Evolutionary conservation across 345 rosid genomes (phyloP).

Genomic region (Durio zibethinus): DNA sequence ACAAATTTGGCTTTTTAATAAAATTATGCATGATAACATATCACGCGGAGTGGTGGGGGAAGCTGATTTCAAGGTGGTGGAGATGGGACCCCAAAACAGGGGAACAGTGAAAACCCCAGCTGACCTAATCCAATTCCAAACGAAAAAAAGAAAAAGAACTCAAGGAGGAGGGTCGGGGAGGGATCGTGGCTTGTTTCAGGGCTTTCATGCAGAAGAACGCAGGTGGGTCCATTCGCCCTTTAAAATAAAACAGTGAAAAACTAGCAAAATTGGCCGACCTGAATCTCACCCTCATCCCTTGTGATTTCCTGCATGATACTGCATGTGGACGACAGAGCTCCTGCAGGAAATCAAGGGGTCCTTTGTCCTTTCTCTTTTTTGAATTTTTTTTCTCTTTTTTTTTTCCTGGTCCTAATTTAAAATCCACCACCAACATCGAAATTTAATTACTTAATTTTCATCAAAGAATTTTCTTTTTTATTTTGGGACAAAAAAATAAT

Average conservation of each 20-base stretch:
- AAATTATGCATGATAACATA: background rate
- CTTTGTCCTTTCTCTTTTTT: background rate
- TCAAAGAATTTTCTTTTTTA: background rate
- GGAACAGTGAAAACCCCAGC: background rate
- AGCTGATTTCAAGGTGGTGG: background rate
- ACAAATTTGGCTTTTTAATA: no score
- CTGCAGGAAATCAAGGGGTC: background rate
- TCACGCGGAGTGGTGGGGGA: background rate
- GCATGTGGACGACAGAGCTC: slow-evolving; percentile 24
- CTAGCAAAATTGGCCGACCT: slow-evolving; percentile 14
- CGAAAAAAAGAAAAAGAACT: no score
- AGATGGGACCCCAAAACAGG: background rate
- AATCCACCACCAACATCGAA: background rate
- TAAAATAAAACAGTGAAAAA: background rate
- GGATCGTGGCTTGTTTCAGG: background rate
- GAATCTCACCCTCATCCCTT: slow-evolving; percentile 2
- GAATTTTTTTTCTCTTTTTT: background rate
- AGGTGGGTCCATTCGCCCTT: background rate
- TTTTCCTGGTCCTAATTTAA: background rate
- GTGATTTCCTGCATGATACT: no score
- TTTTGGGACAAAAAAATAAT: background rate
- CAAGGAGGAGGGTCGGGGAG: no score
- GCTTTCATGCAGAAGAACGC: background rate
- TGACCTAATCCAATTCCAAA: background rate
- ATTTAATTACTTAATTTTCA: background rate